Conservation (phyloP, 2,329 filamentous ascomycete species). For the Phoma herbarum region DNA sequence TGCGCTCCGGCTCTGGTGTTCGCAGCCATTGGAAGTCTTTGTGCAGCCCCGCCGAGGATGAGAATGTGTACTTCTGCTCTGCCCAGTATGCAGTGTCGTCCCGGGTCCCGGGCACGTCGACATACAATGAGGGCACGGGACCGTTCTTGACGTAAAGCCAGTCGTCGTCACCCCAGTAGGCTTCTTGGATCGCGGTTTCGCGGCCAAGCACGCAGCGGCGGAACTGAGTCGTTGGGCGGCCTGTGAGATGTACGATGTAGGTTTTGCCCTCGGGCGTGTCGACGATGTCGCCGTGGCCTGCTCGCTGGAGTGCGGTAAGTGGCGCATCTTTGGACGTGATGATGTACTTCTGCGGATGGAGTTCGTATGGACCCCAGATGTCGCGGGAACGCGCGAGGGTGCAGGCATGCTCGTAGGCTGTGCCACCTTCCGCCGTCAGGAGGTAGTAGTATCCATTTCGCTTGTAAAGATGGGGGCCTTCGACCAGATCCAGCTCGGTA, state of each 20-base stretch:
- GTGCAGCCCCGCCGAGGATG: slow-evolving; percentile 56
- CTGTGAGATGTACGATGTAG: slow-evolving; percentile 48
- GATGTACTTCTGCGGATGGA: slow-evolving; percentile 53
- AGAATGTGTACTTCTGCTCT: slow-evolving; percentile 59
- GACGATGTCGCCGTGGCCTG: slow-evolving; percentile 51
- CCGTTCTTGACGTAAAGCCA: slow-evolving; percentile 71
- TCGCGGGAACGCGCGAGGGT: slow-evolving; percentile 52
- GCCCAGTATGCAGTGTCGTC: slow-evolving; percentile 50
- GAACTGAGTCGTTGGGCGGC: slow-evolving; percentile 45
- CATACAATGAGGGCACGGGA: slow-evolving; percentile 55
- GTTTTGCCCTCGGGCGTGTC: slow-evolving; percentile 46
- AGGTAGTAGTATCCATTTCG: slow-evolving; percentile 50
- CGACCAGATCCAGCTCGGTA: slow-evolving; percentile 59
- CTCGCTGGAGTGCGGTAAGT: slow-evolving; percentile 43
- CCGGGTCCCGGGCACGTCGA: slow-evolving; percentile 41
- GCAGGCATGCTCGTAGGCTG: slow-evolving; percentile 52
- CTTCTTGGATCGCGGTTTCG: slow-evolving; percentile 62
- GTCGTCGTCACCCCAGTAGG: slow-evolving; percentile 66
- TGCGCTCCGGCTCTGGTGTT: slow-evolving; percentile 58
- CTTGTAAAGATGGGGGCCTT: slow-evolving; percentile 50
- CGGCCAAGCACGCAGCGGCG: slow-evolving; percentile 49
- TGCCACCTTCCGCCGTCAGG: slow-evolving; percentile 52
- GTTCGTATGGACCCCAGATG: slow-evolving; percentile 55
- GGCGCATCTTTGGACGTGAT: slow-evolving; percentile 52
- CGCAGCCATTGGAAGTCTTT: slow-evolving; percentile 66